Percentiles rank a stretch among this genome's conserved stretches.
Evolutionary conservation across 73 alveolate species (phyloP).

Genomic region (Blepharisma stoltei): DNA sequence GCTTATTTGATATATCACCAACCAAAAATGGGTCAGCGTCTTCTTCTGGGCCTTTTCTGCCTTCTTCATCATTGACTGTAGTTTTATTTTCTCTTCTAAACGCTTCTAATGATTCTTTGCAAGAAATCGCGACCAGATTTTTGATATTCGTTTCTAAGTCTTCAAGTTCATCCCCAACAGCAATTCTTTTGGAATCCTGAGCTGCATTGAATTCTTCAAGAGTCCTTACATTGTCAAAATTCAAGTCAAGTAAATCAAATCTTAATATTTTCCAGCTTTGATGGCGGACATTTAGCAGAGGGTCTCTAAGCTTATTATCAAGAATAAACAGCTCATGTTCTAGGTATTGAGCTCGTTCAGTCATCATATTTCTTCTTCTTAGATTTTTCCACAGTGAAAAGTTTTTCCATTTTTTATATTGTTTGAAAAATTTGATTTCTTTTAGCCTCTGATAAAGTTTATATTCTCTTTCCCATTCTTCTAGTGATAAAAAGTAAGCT

Average conservation of each 20-base stretch:
- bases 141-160: constrained; percentile 61
- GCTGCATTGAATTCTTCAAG: constrained; percentile 54
- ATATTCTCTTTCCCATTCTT: constrained; percentile 85
- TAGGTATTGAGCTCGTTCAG: constrained; percentile 60
- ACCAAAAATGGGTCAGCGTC: constrained; percentile 70
- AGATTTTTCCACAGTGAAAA: constrained; percentile 83
- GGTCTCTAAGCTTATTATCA: constrained; percentile 67
- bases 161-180: constrained; percentile 47
- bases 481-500: constrained; percentile 68
- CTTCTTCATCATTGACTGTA: constrained; percentile 63
- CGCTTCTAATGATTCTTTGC: constrained; percentile 70
- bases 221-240: constrained; percentile 54
- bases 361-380: constrained; percentile 75
- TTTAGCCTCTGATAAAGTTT: constrained; percentile 58
- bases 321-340: constrained; percentile 69
- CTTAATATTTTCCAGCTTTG: constrained; percentile 48
- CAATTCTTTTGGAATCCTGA: constrained; percentile 54
- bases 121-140: constrained; percentile 50
- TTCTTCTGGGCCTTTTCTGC: constrained; percentile 52
- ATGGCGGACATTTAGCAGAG: constrained; percentile 69
- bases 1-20: constrained; percentile 85
- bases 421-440: constrained; percentile 68
- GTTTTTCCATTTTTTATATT: constrained; percentile 72
- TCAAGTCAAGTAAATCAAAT: constrained; percentile 65
- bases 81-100: constrained; percentile 75